Conservation (phyloP, 2,329 filamentous ascomycete species). For the Talaromyces sp. region DNA sequence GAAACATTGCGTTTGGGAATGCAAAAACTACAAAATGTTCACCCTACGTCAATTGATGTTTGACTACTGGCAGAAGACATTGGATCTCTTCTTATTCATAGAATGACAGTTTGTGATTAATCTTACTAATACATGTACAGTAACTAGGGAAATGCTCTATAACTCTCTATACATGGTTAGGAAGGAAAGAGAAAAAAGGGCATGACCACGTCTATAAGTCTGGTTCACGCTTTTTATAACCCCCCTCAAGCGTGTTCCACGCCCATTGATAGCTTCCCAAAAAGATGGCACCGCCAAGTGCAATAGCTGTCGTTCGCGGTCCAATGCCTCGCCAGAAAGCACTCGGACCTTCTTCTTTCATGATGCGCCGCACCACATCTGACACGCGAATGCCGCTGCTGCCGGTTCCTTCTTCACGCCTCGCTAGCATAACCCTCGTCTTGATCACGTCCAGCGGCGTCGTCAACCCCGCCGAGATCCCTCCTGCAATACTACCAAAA, state of each 20-base stretch:
- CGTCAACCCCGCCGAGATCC: slow-evolving; percentile 78
- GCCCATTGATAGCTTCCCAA: slow-evolving; percentile 89
- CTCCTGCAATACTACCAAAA: slow-evolving; percentile 79
- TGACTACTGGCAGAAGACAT: neutral
- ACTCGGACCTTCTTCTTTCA: slow-evolving; percentile 42
- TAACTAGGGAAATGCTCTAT: too few relatives aligned
- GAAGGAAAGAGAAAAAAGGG: neutral
- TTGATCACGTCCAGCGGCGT: slow-evolving; percentile 95
- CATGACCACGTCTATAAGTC: neutral
- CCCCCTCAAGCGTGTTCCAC: slow-evolving; percentile 63
- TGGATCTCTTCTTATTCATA: neutral
- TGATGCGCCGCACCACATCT: slow-evolving; percentile 59
- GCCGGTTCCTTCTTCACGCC: slow-evolving; percentile 51
- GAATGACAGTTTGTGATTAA: neutral
- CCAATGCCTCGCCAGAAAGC: slow-evolving; percentile 54
- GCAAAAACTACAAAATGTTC: neutral
- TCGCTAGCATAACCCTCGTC: slow-evolving; percentile 89
- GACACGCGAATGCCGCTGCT: slow-evolving; percentile 30
- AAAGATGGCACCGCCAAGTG: slow-evolving; percentile 89
- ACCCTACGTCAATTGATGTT: neutral
- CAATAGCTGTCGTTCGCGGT: slow-evolving; percentile 90
- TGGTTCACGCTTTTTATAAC: slow-evolving; percentile 2
- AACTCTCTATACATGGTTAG: neutral
- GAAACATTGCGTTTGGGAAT: neutral
- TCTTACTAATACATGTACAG: neutral